Evolutionary conservation across 805 yeast genomes (phyloP).

Genomic region (Candida sanyiensis): DNA sequence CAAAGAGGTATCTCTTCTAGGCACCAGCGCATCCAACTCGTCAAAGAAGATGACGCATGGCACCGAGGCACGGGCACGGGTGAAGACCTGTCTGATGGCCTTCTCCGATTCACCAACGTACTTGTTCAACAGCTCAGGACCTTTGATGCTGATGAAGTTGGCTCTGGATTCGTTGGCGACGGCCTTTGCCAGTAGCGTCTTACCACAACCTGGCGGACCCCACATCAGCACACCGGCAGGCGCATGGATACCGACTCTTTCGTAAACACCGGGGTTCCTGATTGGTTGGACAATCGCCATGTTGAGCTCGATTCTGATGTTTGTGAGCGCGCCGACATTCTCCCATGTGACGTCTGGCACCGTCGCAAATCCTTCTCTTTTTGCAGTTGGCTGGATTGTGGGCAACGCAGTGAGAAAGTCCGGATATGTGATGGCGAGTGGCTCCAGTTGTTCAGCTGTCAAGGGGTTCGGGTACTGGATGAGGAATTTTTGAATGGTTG

Average conservation of each 20-base stretch:
- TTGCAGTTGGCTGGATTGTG: conserved; percentile 92
- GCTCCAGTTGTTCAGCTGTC: conserved; percentile 66
- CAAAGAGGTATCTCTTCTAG: conserved; percentile 81
- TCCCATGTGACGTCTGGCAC: conserved; percentile 97
- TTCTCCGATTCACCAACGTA: conserved; percentile 96
- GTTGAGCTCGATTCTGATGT: conserved; percentile 82
- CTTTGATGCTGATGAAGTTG: conserved; percentile 90
- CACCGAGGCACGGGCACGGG: conserved; percentile 84
- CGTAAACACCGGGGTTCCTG: conserved; percentile 82
- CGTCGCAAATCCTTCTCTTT: conserved; percentile 97
- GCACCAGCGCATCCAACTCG: conserved; percentile 93
- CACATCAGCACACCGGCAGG: conserved; percentile 96
- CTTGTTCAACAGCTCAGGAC: conserved; percentile 91
- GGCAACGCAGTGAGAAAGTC: conserved; percentile 87
- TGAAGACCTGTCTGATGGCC: conserved; percentile 89
- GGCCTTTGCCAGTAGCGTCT: conserved; percentile 91
- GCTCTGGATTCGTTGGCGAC: conserved; percentile 97
- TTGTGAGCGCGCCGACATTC: conserved; percentile 82
- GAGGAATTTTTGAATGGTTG: conserved; percentile 71
- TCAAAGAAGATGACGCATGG: conserved; percentile 96
- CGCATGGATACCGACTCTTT: conserved; percentile 88
- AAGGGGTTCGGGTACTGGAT: conserved; percentile 74
- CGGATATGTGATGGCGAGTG: conserved; percentile 66
- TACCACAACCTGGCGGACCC: conserved; percentile 99
- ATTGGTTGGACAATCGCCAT: conserved; percentile 98